Evolutionary conservation across 495 filamentous ascomycete genomes (phyloP), one percentile per base, ranked within the genome.

Genomic region (Letharia columbiana): DNA sequence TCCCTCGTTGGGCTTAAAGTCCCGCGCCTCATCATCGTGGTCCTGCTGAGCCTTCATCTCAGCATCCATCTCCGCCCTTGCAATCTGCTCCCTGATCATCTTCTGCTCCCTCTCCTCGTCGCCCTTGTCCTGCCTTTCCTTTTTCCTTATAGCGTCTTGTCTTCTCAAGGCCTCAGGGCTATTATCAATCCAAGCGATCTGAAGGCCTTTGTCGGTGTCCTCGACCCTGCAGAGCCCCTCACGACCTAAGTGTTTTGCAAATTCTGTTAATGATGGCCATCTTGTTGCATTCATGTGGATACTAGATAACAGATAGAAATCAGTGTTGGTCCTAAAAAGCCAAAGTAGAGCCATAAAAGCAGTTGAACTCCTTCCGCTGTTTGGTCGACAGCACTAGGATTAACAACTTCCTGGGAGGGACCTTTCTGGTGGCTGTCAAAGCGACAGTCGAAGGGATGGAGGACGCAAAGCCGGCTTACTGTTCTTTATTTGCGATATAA

Each of bases 201-300:
- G 87, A 18, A 97, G 68, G 2, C 94, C 91, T 66, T 77, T 77
- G 57, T 95, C 92, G 56, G 86, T 89, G 71, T 98, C 94, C 68
- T 95, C 89, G 0, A 97, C 91, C 33, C 87, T 79, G 72, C 89
- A 92, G 42, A 96, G 84, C 0, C 92, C 89, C 73, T 96, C 91
- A 37, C 89, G 77, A 2, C 91, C 91, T 12, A 99, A 76, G 69
- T 88, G 77, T 69, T 94, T 92, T 6, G 87, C 90, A 78, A 96
- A 97, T 68, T 97, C 91, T 6, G 91, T 91, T 64, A 99, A 77
- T 45, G 81, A 79, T 65, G 86, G 83, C 91, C 91, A 98, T 69
- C 86, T 84, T 5, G 94, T 98, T 49, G 91, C 82, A 76, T 96
- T 98, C 87, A 97, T 89, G 72, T 98, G 95, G 18, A 91, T 80